phyloP scores from a whole-genome alignment of 495 filamentous ascomycete genomes.

The Daldinia vernicosa region DNA sequence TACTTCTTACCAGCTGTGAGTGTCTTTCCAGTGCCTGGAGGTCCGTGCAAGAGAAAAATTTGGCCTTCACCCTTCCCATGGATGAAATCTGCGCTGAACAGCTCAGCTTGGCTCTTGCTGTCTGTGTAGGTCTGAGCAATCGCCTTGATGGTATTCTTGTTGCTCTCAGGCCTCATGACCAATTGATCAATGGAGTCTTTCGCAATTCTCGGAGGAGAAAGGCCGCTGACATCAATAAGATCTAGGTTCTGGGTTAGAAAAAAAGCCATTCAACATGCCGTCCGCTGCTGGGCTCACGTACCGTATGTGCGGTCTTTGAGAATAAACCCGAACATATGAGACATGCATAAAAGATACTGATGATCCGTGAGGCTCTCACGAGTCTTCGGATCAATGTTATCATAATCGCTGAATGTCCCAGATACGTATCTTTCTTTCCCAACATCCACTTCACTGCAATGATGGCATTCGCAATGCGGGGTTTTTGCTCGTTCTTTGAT shows the following conservation, averaged over 20 bases:
- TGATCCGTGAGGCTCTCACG: constrained; percentile 5
- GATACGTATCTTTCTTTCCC: constrained; percentile 1
- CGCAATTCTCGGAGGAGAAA: constrained; percentile 2
- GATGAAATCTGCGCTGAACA: constrained; percentile 20
- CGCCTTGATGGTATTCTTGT: constrained; percentile 8
- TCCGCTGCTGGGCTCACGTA: background rate
- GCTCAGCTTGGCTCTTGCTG: constrained; percentile 7
- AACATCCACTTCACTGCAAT: background rate
- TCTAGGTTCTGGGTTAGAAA: background rate
- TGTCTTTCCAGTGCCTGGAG: constrained; percentile 21
- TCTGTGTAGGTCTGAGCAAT: constrained; percentile 14
- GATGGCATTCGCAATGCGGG: constrained; percentile 8
- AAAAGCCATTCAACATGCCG: background rate
- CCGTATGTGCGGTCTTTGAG: constrained; percentile 14
- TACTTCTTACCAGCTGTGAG: constrained; percentile 12
- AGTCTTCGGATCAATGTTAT: constrained; percentile 10
- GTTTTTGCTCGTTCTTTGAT: constrained; percentile 16
- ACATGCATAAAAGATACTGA: constrained; percentile 13
- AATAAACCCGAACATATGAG: constrained; percentile 14
- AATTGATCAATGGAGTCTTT: constrained; percentile 12
- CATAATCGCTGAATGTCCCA: constrained; percentile 7
- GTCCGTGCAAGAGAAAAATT: constrained; percentile 17
- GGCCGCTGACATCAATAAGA: constrained; percentile 15
- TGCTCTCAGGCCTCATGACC: constrained; percentile 9
- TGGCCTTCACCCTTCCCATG: constrained; percentile 14